Conservation (phyloP, 345 rosid genomes). For the Gossypium anomalum region DNA sequence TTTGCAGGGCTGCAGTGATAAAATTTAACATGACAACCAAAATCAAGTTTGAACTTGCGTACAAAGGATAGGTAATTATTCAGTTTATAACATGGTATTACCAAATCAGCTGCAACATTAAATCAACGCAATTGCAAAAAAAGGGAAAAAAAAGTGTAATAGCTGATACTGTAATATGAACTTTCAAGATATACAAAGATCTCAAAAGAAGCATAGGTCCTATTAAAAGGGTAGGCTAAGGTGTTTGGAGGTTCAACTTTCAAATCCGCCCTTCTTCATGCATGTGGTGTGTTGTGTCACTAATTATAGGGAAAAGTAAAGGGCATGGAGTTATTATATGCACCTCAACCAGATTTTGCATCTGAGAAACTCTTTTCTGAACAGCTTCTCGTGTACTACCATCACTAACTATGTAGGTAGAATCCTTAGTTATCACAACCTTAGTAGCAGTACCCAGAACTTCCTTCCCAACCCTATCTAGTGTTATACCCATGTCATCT, state of each 20-base stretch:
- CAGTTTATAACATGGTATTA: too few relatives aligned
- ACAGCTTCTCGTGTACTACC: constrained; percentile 64
- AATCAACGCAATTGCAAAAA: too few relatives aligned
- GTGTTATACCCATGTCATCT: constrained; percentile 67
- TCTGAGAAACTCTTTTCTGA: constrained; percentile 67
- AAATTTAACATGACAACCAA: not conserved
- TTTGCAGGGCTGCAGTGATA: not conserved
- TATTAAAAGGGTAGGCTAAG: not conserved
- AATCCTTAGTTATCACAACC: constrained; percentile 67
- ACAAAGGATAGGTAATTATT: too few relatives aligned
- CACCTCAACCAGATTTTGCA: constrained; percentile 66
- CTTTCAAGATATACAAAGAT: not conserved
- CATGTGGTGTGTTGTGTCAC: not conserved
- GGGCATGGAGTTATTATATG: constrained; percentile 12
- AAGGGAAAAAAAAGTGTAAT: not conserved
- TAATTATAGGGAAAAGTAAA: not conserved
- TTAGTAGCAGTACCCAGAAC: constrained; percentile 70
- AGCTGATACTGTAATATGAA: not conserved
- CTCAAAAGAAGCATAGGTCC: not conserved
- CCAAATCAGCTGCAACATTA: too few relatives aligned
- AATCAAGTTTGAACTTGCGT: not conserved
- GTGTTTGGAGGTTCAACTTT: not conserved
- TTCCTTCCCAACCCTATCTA: constrained; percentile 74
- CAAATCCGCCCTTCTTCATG: not conserved
- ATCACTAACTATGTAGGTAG: constrained; percentile 77